These are phyloP conservation scores for Geum urbanum DNA, from an alignment of 306 rosid species.

Conservation along the genomic window DNA sequence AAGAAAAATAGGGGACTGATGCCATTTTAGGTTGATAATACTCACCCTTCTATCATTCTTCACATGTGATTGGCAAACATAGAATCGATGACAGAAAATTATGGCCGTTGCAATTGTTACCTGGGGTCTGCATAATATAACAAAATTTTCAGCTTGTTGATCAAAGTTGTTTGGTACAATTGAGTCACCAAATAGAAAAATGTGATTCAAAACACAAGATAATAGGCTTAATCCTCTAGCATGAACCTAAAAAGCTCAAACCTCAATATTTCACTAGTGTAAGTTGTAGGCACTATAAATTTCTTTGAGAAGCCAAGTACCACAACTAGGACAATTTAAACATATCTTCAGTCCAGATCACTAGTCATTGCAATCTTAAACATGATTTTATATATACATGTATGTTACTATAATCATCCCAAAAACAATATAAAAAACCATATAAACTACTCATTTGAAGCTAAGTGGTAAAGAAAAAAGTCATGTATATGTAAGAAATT, in stretches of 20 bases:
- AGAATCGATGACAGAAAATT: constrained; percentile 92
- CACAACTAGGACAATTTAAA: neutral
- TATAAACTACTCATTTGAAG: neutral
- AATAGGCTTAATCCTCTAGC: neutral
- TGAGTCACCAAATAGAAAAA: neutral
- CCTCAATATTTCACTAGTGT: neutral
- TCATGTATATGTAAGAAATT: neutral
- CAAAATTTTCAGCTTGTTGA: constrained; percentile 10
- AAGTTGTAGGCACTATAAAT: neutral
- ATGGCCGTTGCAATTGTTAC: constrained; percentile 99
- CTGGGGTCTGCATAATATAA: constrained; percentile 84
- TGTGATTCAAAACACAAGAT: neutral
- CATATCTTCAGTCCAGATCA: neutral
- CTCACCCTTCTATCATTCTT: constrained; percentile 97
- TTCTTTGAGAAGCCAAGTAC: neutral
- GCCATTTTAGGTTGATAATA: neutral
- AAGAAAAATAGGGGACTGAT: neutral
- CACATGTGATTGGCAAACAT: constrained; percentile 91
- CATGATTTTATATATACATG: neutral
- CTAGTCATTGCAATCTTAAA: neutral
- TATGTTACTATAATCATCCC: neutral
- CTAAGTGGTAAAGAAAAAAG: neutral
- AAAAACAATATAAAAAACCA: neutral
- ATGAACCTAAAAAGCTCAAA: neutral
- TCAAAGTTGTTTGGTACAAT: neutral